phyloP scores from a whole-genome alignment of 441 rosid species.

The Adansonia gregorii region DNA sequence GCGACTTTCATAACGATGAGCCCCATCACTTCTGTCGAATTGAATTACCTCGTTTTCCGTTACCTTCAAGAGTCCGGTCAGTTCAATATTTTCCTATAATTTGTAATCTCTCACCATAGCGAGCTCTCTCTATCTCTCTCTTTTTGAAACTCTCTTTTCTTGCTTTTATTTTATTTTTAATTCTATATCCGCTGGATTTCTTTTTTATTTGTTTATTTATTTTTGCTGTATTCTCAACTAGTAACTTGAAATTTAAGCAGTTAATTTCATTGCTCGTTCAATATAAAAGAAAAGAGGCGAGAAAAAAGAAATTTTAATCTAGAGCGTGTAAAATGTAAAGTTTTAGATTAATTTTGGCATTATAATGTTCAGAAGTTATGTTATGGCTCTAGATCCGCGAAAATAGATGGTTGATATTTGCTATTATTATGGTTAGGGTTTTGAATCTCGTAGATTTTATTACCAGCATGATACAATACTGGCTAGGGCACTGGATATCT shows the following conservation, averaged over 20 bases:
- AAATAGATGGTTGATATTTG: background rate
- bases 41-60: slow-evolving; percentile 90
- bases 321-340: background rate
- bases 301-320: background rate
- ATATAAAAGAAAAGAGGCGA: background rate
- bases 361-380: background rate
- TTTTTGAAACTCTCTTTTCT: slow-evolving; percentile 14
- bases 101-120: background rate
- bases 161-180: background rate
- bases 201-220: too few relatives aligned
- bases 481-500: background rate
- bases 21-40: slow-evolving; percentile 70
- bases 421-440: slow-evolving; percentile 3
- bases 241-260: background rate
- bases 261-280: background rate
- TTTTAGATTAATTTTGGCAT: background rate
- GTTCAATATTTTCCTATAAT: background rate
- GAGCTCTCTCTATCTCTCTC: background rate
- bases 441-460: background rate
- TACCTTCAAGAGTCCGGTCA: slow-evolving; percentile 94
- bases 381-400: background rate
- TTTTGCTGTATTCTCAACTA: background rate
- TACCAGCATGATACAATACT: background rate
- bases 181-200: background rate
- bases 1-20: slow-evolving; percentile 48